Evolutionary conservation across 352 stramenopile species (phyloP).

Genomic region (Phytophthora litchii): DNA sequence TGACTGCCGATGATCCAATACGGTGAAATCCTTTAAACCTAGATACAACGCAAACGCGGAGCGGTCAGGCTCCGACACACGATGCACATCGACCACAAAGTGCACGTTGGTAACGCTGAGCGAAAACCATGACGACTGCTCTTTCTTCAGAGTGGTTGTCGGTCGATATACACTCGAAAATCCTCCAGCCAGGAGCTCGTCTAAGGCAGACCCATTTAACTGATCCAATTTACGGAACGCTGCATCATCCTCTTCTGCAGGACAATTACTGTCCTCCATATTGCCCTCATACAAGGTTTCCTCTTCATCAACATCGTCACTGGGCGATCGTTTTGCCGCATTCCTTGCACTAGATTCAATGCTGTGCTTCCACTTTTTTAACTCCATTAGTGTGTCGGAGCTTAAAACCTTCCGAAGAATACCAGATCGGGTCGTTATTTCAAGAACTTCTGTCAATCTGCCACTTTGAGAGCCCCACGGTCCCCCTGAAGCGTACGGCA

Average conservation of each 20-base stretch:
- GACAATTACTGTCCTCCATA: constrained; percentile 24
- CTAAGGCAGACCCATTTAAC: constrained; percentile 35
- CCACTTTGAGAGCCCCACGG: constrained; percentile 44
- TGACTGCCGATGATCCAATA: constrained; percentile 71
- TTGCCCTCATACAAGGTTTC: constrained; percentile 30
- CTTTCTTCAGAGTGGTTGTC: constrained; percentile 45
- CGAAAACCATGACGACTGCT: constrained; percentile 76
- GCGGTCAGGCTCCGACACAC: constrained; percentile 63
- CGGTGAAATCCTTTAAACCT: constrained; percentile 61
- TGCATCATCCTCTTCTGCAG: constrained; percentile 14
- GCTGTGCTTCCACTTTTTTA: constrained; percentile 76
- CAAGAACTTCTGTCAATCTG: constrained; percentile 49
- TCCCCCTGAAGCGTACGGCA: constrained; percentile 53
- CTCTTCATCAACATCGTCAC: constrained; percentile 43
- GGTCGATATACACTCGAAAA: constrained; percentile 78
- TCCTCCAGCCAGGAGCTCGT: constrained; percentile 65
- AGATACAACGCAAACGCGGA: constrained; percentile 70
- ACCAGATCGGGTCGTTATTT: constrained; percentile 60
- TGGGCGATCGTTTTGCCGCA: constrained; percentile 36
- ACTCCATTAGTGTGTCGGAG: constrained; percentile 54
- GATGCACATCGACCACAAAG: constrained; percentile 70
- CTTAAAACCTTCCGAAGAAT: constrained; percentile 68
- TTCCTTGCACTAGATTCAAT: constrained; percentile 65
- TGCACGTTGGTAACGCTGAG: constrained; percentile 65
- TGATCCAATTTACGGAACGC: constrained; percentile 16